Base-by-base conservation (phyloP, 495 filamentous ascomycete species). In the Sporormia fimetaria region DNA sequence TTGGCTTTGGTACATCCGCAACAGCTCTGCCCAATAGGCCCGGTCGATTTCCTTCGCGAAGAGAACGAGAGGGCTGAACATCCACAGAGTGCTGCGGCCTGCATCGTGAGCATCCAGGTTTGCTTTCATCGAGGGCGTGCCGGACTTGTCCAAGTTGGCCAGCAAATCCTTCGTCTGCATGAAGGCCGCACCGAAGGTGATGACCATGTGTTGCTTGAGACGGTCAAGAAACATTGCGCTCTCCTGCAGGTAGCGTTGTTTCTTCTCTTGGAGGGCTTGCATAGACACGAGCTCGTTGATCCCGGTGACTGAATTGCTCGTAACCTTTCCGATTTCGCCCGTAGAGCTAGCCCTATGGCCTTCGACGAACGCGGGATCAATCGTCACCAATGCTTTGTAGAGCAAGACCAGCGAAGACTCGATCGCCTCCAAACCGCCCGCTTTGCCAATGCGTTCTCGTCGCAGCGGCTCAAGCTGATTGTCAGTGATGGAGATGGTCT, bases 371-470 rank as follows among this genome's bases (percentile, higher is more conserved):
- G 77, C 73, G 0, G 87, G 83, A 57, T 95, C 87, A 38, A 95
- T 94, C 43, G 83, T 94, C 43, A 80, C 64, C 80, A 96, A 86
- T n/a, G 88, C 88, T 54, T 84, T 88, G 58, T 86, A 95, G 9
- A 96, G 63, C 8, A 75, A 79, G n/a, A 85, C 71, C 10, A 95
- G 66, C 0, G 82, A 71, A 9, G 60, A 40, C 58, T 96, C 88
- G 12, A 88, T 81, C 12, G 80, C 73, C 45, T 75, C 74, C 6
- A 96, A 61, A 4, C 83, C 84, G 17, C 70, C 61, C 0, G 70
- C 59, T 16, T 72, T 80, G 45, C 80, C 82, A 6, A 95, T 65
- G 6, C 83, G 83, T 11, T 78, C 80, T 30, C 77, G 71, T 38
- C 73, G 76, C 27, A 96, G 68, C 6, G 82, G 70, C 15, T 74